Evolutionary conservation across 768 basidiomycete species (phyloP).

Genomic region (Lactarius vividus): DNA sequence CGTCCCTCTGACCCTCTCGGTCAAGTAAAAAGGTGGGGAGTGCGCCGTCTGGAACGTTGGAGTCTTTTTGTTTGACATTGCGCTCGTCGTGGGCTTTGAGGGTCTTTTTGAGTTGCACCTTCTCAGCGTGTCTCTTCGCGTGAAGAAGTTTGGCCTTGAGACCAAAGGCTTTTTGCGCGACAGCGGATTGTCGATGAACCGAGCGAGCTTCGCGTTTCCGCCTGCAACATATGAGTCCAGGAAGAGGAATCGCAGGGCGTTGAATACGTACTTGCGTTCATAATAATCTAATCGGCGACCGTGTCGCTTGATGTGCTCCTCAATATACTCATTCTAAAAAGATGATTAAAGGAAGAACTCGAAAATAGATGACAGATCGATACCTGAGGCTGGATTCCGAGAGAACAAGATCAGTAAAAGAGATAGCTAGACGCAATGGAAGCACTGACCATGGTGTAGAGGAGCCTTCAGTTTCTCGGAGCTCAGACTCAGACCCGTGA

Average conservation of each 20-base stretch:
- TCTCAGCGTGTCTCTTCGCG: constrained; percentile 93
- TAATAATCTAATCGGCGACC: constrained; percentile 94
- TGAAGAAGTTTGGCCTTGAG: constrained; percentile 98
- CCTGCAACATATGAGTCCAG: constrained; percentile 39
- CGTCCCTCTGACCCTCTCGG: constrained; percentile 96
- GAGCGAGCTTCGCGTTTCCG: constrained; percentile 80
- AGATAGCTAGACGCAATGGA: neutral
- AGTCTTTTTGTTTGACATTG: constrained; percentile 92
- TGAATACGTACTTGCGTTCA: constrained; percentile 77
- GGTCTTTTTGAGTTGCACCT: constrained; percentile 99
- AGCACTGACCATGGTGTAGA: constrained; percentile 23
- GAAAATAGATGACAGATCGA: neutral
- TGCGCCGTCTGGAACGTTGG: constrained; percentile 82
- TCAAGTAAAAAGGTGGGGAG: constrained; percentile 95
- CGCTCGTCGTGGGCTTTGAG: constrained; percentile 99
- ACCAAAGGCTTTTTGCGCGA: constrained; percentile 93
- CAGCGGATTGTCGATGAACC: constrained; percentile 72
- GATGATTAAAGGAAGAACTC: neutral
- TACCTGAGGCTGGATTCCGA: constrained; percentile 64
- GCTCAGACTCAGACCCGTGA: neutral
- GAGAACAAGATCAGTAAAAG: neutral
- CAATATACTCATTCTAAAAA: constrained; percentile 95
- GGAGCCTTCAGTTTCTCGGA: neutral
- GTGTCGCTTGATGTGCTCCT: constrained; percentile 97
- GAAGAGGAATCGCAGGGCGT: neutral